Evolutionary conservation across 768 basidiomycete species (phyloP).

Genomic region (Xerocomus spinulosus): DNA sequence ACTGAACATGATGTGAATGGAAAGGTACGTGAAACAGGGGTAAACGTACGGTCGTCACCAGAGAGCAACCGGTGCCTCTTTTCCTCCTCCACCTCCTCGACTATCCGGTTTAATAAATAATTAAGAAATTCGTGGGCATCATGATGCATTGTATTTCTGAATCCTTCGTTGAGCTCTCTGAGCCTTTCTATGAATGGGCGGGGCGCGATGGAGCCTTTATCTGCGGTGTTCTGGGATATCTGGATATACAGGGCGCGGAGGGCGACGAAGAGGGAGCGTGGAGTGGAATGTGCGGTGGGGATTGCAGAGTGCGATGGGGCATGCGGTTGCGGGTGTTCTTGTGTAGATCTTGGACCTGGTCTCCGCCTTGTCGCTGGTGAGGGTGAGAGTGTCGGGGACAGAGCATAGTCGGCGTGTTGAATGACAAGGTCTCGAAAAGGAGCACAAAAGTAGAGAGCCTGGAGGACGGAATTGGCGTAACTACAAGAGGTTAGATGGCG

Average conservation of each 20-base stretch:
- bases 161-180: constrained; percentile 87
- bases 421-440: constrained; percentile 90
- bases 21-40: background rate
- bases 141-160: constrained; percentile 90
- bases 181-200: constrained; percentile 91
- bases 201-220: constrained; percentile 85
- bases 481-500: constrained; percentile 35
- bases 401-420: constrained; percentile 55
- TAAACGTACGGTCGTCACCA: constrained; percentile 62
- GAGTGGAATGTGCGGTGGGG: constrained; percentile 50
- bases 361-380: constrained; percentile 44
- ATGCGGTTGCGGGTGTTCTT: constrained; percentile 31
- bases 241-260: constrained; percentile 86
- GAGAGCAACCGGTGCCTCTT: constrained; percentile 42
- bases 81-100: constrained; percentile 87
- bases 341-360: constrained; percentile 48
- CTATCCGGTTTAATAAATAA: constrained; percentile 86
- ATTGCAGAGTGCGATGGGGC: constrained; percentile 36
- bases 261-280: constrained; percentile 83
- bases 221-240: constrained; percentile 73
- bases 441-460: constrained; percentile 91
- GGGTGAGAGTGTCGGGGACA: constrained; percentile 23
- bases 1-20: constrained; percentile 37
- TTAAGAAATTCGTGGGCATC: constrained; percentile 99
- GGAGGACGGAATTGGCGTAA: constrained; percentile 98